A percentile compares a stretch with the other conserved stretches of the same genome.
Evolutionary conservation across 2,329 filamentous ascomycete species (phyloP).

Genomic region (Pyrenochaeta sp.): DNA sequence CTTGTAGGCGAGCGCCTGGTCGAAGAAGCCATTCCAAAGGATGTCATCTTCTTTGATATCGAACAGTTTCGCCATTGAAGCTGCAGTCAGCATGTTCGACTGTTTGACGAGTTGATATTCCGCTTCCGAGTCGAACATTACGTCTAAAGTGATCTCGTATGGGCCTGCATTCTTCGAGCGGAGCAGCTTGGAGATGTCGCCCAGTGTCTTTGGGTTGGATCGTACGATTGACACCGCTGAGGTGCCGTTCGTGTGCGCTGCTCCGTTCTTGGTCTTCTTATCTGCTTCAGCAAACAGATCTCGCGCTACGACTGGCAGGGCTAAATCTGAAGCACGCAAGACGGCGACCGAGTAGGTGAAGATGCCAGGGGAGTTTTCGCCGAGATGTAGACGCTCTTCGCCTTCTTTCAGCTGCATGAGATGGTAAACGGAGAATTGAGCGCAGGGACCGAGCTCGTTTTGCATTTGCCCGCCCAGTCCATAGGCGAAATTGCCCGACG

Average conservation of each 20-base stretch:
- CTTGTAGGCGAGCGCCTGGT: slow-evolving; percentile 35
- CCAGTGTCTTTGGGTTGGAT: slow-evolving; percentile 17
- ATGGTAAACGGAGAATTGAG: slow-evolving; percentile 53
- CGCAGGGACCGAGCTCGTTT: slow-evolving; percentile 52
- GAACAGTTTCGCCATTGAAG: slow-evolving; percentile 18
- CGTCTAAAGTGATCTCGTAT: slow-evolving; percentile 62
- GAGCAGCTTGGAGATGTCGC: slow-evolving; percentile 25
- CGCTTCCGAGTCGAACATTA: slow-evolving; percentile 55
- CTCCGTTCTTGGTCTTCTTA: neutral
- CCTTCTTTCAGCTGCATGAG: slow-evolving; percentile 54
- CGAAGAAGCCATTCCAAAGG: slow-evolving; percentile 32
- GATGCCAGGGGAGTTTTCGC: slow-evolving; percentile 11
- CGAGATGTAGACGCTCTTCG: slow-evolving; percentile 21
- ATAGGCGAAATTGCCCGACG: slow-evolving; percentile 60
- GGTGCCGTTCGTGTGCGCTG: neutral
- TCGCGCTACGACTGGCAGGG: neutral
- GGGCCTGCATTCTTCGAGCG: slow-evolving; percentile 60
- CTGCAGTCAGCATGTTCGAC: slow-evolving; percentile 22
- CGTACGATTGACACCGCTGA: neutral
- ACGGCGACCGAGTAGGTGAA: slow-evolving; percentile 14
- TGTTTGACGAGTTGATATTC: slow-evolving; percentile 48
- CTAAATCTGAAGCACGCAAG: slow-evolving; percentile 4
- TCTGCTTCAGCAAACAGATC: neutral
- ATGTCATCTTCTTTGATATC: slow-evolving; percentile 23
- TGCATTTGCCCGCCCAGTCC: slow-evolving; percentile 51